Evolutionary conservation across 139 green algal genomes (phyloP).

Genomic region (Bryopsis sp.): DNA sequence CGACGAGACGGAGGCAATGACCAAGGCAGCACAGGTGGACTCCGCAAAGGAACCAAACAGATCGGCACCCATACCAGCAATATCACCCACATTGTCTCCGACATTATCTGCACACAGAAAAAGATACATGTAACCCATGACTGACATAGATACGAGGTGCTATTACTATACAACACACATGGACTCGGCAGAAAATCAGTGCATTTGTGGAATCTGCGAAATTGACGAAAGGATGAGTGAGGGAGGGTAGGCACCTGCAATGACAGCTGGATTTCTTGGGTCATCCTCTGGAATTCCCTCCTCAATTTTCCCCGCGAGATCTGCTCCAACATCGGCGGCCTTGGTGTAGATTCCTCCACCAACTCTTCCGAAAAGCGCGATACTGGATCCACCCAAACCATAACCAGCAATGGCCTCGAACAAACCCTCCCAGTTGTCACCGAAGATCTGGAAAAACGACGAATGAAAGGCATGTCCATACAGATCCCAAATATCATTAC

Average conservation of each 20-base stretch:
- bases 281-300: constrained; percentile 99
- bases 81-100: constrained; percentile 97
- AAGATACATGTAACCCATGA: too few relatives aligned
- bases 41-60: constrained; percentile 97
- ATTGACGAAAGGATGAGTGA: too few relatives aligned
- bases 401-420: constrained; percentile 97
- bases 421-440: constrained; percentile 82
- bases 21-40: constrained; percentile 89
- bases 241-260: constrained; percentile 86
- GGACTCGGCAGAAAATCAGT: too few relatives aligned
- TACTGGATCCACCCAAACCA: constrained; percentile 90
- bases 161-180: too few relatives aligned
- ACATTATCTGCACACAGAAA: constrained; percentile 90
- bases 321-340: constrained; percentile 93
- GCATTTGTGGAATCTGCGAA: too few relatives aligned
- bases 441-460: constrained; percentile 57
- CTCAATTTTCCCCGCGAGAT: constrained; percentile 97
- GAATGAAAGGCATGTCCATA: neutral
- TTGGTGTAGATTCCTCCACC: constrained; percentile 98
- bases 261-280: constrained; percentile 94
- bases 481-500: constrained; percentile 7
- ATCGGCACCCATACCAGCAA: constrained; percentile 96
- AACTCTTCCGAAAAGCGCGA: constrained; percentile 94
- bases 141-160: too few relatives aligned
- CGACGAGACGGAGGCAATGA: constrained; percentile 63